A percentile compares a stretch with the other conserved stretches of the same genome.
These are phyloP conservation scores for Pleodorina starrii DNA, from an alignment of 139 green algal species.

Conservation along the genomic window DNA sequence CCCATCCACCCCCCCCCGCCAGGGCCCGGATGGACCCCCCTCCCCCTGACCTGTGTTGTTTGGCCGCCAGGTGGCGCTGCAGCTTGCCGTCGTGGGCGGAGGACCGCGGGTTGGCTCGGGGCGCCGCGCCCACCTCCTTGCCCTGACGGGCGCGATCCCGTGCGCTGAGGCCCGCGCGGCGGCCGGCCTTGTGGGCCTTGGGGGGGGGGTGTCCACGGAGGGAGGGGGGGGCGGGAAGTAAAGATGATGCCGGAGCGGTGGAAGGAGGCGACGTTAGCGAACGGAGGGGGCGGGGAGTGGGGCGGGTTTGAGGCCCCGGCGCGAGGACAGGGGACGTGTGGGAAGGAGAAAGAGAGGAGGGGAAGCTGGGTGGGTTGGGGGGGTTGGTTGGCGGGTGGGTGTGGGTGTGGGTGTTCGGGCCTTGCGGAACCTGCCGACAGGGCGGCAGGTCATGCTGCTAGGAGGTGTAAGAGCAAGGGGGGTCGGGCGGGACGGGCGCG, in stretches of 20 bases:
- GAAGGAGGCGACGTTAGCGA: neutral
- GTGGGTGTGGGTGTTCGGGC: no score
- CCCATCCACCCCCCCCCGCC: no score
- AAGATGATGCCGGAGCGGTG: neutral
- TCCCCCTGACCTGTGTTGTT: conserved; percentile 73
- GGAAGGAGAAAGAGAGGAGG: no score
- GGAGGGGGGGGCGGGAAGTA: neutral
- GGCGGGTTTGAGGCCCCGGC: no score
- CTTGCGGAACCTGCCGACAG: no score
- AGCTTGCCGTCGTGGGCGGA: conserved; percentile 59
- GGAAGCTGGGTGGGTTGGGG: no score
- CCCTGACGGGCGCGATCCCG: conserved; percentile 77
- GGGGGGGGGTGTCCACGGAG: neutral
- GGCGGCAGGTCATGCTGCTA: no score
- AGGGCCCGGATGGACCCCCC: no score
- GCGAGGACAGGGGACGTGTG: no score
- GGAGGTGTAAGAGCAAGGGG: no score
- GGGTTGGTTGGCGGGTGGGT: no score
- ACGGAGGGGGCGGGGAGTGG: neutral
- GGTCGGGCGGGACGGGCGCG: no score
- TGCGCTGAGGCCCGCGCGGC: conserved; percentile 78
- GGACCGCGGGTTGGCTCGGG: conserved; percentile 41
- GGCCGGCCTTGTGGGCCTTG: conserved; percentile 87
- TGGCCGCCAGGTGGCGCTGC: conserved; percentile 73
- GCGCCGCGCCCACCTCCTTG: conserved; percentile 58